Percentiles rank a stretch among this genome's conserved stretches.
Conservation (phyloP, 2,329 filamentous ascomycete species). For the Magnaporthales sp. region DNA sequence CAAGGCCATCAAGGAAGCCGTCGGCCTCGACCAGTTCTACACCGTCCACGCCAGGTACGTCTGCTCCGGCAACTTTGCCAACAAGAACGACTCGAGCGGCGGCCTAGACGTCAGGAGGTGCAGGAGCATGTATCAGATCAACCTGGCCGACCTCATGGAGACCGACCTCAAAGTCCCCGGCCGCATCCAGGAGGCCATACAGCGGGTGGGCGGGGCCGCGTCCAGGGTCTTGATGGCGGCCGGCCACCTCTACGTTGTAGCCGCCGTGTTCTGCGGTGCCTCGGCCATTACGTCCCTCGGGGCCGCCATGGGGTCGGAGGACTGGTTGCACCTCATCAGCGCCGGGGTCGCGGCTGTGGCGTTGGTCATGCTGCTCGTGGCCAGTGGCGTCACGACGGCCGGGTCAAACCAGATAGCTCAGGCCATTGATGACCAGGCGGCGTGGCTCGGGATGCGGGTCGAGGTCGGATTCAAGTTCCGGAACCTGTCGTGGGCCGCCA, state of each 20-base stretch:
- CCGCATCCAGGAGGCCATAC: constrained; percentile 35
- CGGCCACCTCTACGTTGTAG: constrained; percentile 39
- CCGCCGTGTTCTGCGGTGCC: constrained; percentile 30
- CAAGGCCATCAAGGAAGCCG: constrained; percentile 15
- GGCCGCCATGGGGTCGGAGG: no score
- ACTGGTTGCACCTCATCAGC: constrained; percentile 17
- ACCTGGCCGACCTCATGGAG: constrained; percentile 38
- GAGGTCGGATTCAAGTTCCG: constrained; percentile 33
- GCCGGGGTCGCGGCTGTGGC: constrained; percentile 15
- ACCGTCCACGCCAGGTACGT: constrained; percentile 20
- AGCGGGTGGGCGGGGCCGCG: constrained; percentile 38
- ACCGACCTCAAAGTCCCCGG: constrained; percentile 34
- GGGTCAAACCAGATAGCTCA: constrained; percentile 8
- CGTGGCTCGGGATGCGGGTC: constrained; percentile 35
- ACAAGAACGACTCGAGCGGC: constrained; percentile 13
- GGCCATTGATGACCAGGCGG: constrained; percentile 19
- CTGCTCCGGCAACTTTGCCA: constrained; percentile 21
- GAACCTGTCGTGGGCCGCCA: constrained; percentile 36
- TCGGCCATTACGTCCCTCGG: constrained; percentile 29
- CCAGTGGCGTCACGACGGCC: constrained; percentile 4
- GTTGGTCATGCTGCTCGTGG: constrained; percentile 13
- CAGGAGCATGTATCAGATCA: constrained; percentile 18
- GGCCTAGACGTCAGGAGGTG: constrained; percentile 18
- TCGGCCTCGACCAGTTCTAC: constrained; percentile 24
- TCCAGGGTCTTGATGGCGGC: constrained; percentile 38